A percentile compares a stretch with the other conserved stretches of the same genome.
Conservation (phyloP, 306 rosid genomes). For the Senna siamea region DNA sequence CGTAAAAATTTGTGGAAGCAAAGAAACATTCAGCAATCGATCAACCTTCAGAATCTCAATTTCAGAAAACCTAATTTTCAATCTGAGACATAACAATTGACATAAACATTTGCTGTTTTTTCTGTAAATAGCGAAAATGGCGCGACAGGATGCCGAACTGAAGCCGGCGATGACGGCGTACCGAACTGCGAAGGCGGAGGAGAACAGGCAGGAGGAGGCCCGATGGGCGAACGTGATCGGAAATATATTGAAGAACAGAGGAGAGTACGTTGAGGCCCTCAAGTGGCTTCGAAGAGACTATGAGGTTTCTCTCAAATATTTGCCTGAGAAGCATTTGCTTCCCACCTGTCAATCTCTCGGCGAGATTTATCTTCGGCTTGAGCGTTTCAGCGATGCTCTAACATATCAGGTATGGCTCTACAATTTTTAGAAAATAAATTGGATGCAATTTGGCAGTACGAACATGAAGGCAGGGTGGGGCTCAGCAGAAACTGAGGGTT, state of each 20-base stretch:
- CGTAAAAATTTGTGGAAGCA: not conserved
- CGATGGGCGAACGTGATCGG: slow-evolving; percentile 92
- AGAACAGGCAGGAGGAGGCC: slow-evolving; percentile 87
- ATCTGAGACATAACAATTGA: not conserved
- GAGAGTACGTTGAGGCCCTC: slow-evolving; percentile 79
- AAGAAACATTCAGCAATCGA: too few species aligned
- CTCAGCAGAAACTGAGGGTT: not conserved
- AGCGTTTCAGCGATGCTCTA: slow-evolving; percentile 66
- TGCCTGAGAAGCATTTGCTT: slow-evolving; percentile 67
- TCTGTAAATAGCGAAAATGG: slow-evolving; percentile 43
- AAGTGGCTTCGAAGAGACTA: slow-evolving; percentile 82
- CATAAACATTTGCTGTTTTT: not conserved
- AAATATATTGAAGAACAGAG: slow-evolving; percentile 65
- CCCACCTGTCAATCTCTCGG: slow-evolving; percentile 93
- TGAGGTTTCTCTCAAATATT: slow-evolving; percentile 55
- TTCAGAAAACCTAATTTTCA: not conserved
- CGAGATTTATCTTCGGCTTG: slow-evolving; percentile 83
- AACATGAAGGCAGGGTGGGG: not conserved
- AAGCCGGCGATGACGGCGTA: slow-evolving; percentile 65
- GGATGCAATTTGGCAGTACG: not conserved
- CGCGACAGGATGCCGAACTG: slow-evolving; percentile 48
- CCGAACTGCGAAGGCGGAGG: slow-evolving; percentile 62
- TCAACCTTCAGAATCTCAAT: not conserved
- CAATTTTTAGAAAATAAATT: too few species aligned
- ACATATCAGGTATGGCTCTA: slow-evolving; percentile 59